Evolutionary conservation across 2,329 filamentous ascomycete species (phyloP).

Genomic region (Fusarium equiseti): DNA sequence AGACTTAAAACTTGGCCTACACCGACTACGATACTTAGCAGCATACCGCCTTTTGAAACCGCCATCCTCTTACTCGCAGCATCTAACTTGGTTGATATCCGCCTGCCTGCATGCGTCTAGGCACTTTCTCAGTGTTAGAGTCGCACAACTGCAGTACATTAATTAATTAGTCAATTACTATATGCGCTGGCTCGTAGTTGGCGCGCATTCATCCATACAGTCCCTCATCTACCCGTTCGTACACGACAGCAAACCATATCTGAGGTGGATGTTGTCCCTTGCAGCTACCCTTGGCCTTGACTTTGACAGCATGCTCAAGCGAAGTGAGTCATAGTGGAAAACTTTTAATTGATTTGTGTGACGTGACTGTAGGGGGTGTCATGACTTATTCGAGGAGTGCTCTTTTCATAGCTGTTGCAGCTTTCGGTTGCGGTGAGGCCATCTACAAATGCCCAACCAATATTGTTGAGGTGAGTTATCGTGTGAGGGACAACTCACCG

Average conservation of each 20-base stretch:
- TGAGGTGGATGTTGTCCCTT: slow-evolving; percentile 27
- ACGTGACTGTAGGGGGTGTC: slow-evolving; percentile 10
- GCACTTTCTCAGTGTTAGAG: slow-evolving; percentile 17
- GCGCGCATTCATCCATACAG: slow-evolving; percentile 17
- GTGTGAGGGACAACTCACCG: slow-evolving; percentile 14
- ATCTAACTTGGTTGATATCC: slow-evolving; percentile 1
- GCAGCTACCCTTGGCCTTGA: slow-evolving; percentile 27
- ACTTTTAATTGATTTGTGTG: slow-evolving; percentile 5
- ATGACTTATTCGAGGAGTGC: slow-evolving; percentile 3
- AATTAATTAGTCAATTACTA: neutral
- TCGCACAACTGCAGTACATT: slow-evolving; percentile 4
- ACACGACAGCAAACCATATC: slow-evolving; percentile 32
- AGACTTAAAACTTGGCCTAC: slow-evolving; percentile 23
- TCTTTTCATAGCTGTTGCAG: slow-evolving; percentile 7
- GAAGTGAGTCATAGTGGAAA: slow-evolving; percentile 16
- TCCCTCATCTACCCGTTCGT: slow-evolving; percentile 35
- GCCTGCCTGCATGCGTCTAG: slow-evolving; percentile 9
- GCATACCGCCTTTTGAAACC: slow-evolving; percentile 44
- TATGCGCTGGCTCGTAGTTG: slow-evolving; percentile 32
- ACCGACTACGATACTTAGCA: slow-evolving; percentile 28
- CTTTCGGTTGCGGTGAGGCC: slow-evolving; percentile 30
- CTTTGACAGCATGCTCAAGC: slow-evolving; percentile 2
- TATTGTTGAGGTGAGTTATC: neutral
- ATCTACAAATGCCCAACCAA: slow-evolving; percentile 26
- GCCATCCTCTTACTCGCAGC: slow-evolving; percentile 22